These are phyloP conservation scores for Podaxis pistillaris DNA, from an alignment of 768 basidiomycete species.

Conservation along the genomic window DNA sequence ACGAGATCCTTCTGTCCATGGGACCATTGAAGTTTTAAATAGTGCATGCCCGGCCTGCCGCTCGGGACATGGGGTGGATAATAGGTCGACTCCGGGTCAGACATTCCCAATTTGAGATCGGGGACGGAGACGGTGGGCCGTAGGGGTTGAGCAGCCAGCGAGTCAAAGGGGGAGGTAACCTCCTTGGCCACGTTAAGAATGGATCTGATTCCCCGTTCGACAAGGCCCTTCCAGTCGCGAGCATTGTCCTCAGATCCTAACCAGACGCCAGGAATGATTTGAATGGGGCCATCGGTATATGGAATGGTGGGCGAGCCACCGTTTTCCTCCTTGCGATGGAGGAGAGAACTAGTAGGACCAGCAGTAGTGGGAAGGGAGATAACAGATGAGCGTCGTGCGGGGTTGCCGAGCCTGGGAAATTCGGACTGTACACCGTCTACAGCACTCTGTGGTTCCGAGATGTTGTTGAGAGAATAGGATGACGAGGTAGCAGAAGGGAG, in stretches of 20 bases:
- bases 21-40: conserved; percentile 89
- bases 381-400: conserved; percentile 61
- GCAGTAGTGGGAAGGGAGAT: conserved; percentile 62
- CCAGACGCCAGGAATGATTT: conserved; percentile 85
- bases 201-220: conserved; percentile 70
- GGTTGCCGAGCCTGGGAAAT: conserved; percentile 27
- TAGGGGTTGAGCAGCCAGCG: conserved; percentile 41
- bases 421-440: conserved; percentile 23
- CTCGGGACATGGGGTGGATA: conserved; percentile 64
- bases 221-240: conserved; percentile 71
- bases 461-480: conserved; percentile 44
- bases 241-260: conserved; percentile 93
- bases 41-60: conserved; percentile 79
- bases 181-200: conserved; percentile 95
- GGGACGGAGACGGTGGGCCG: conserved; percentile 70
- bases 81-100: conserved; percentile 48
- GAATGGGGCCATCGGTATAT: conserved; percentile 78
- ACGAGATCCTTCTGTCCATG: conserved; percentile 93
- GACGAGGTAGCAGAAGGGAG: conserved; percentile 64
- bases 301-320: conserved; percentile 55
- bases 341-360: conserved; percentile 48
- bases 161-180: conserved; percentile 70
- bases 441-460: conserved; percentile 32
- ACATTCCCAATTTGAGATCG: conserved; percentile 42
- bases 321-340: conserved; percentile 68